A percentile compares a stretch with the other conserved stretches of the same genome.
Conservation (phyloP, 148 eudicot species). For the Cornus controversa region DNA sequence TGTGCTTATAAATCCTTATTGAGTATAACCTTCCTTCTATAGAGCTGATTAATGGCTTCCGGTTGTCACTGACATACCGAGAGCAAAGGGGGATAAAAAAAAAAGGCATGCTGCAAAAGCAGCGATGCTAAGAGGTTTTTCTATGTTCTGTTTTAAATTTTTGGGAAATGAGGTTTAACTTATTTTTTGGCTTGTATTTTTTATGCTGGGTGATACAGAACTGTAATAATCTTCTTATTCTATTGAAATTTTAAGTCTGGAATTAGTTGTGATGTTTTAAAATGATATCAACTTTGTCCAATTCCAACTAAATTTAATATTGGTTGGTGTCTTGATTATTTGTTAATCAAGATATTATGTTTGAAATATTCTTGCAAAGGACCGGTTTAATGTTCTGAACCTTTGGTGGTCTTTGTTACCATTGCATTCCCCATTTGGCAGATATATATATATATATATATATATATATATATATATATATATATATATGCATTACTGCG, state of each 20-base stretch:
- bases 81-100: not conserved
- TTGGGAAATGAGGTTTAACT: conserved; percentile 3
- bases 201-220: not conserved
- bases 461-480: too few relatives aligned
- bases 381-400: not conserved
- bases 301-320: not conserved
- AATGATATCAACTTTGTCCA: not conserved
- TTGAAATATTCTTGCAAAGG: not conserved
- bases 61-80: not conserved
- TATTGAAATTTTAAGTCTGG: not conserved
- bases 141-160: not conserved
- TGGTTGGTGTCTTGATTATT: too few relatives aligned
- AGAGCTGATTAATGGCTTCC: not conserved
- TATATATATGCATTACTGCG: too few relatives aligned
- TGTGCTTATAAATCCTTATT: conserved; percentile 2
- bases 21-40: not conserved
- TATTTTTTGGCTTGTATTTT: not conserved
- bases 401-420: not conserved
- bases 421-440: not conserved
- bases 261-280: not conserved
- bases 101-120: not conserved
- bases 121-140: not conserved
- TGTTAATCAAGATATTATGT: too few relatives aligned
- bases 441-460: too few relatives aligned
- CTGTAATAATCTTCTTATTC: not conserved